Evolutionary conservation across 768 basidiomycete species (phyloP), one percentile per base, ranked within the genome.

Genomic region (Macrolepiota fuliginosa): DNA sequence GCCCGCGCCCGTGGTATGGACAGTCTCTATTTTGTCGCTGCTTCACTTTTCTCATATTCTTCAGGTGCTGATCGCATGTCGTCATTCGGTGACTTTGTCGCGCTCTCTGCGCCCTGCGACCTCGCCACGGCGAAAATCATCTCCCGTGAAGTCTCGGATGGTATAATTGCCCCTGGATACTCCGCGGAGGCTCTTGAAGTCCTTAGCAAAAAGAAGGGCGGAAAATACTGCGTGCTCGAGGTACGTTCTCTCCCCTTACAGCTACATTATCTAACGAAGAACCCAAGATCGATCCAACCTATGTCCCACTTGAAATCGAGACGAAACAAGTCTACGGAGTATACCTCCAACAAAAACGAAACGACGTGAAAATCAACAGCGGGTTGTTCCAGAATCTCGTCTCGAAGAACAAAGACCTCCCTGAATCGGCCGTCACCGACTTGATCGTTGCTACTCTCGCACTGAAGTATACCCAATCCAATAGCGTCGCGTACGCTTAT

Each of bases 31-130:
- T 36, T 54, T 29, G 24, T 36, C 42, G 11, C 22, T 4, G 27
- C 51, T 58, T 59, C 45, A 19, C 17, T 5, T 54, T 4, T 19
- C 25, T 62, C 13, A 45, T 53, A 7, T 58, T 32, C 59, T 65
- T 5, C 65, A 92, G 92, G 95, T 60, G 96, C 97, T 24, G 97
- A 99, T 73, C 88, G 97, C 57, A 99, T 99, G 97, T 98, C 96
- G 0, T 98, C 96, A 2, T 99, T 98, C 72, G 97, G 97, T 4
- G 97, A 99, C 77, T 99, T 98, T 73, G 96, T 99, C 68, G 97
- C 95, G 0, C 82, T 99, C 11, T 97, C 95, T 17, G 88, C 90
- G 27, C 86, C 89, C 19, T 97, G 96, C 76, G 97, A 99, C 71
- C 79, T 95, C 39, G 90, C 93, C 1, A 98, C 97, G 9, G 97